Evolutionary conservation across 345 rosid genomes (phyloP), one percentile per base, ranked within the genome.

Genomic region (Linum trigynum): DNA sequence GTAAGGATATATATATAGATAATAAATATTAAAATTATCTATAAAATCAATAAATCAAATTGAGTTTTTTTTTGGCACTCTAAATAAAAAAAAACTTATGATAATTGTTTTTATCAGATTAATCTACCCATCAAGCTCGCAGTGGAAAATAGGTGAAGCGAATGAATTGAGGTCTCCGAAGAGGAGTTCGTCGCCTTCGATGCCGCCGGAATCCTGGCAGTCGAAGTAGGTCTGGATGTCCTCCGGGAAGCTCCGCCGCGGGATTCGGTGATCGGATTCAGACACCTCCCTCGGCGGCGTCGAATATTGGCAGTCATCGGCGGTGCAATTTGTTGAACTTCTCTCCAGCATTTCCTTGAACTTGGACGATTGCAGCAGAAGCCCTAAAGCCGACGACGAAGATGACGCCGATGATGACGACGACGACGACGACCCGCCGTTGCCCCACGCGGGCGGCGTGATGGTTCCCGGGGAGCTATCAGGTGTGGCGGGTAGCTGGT

Each of bases 271-370:
- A 17, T 57, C 59, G 17, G 59, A 56, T 5, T 56, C 61, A 12
- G 61, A 37, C 23, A 48, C 14, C 14, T 48, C 53, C 53, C 3
- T 12, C 53, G 53, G 14, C 53, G 53, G 53, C 14, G 15, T 48
- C 12, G 61, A 37, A 32, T 35, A 10, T 17, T 5, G 61, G 12
- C 36, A 17, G 61, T 10, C 36, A 5, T 17, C 23, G 23, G 61
- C 37, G 5, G 61, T 12, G 5, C 38, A 9, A 57, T 12, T 37
- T 5, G 7, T 57, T 35, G 61, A 57, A 17, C 36, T 17, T 57
- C 61, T 57, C 61, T 57, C 61, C 37, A 57, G 35, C 61, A 57
- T 57, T 57, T 57, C 61, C 61, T 57, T 57, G 61, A 57, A 57
- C 61, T 57, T 57, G 36, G 61, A 57, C 32, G 61, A 57, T 16